These are phyloP conservation scores for Botrytis medusae DNA, from an alignment of 2,329 filamentous ascomycete genomes.

Conservation along the genomic window DNA sequence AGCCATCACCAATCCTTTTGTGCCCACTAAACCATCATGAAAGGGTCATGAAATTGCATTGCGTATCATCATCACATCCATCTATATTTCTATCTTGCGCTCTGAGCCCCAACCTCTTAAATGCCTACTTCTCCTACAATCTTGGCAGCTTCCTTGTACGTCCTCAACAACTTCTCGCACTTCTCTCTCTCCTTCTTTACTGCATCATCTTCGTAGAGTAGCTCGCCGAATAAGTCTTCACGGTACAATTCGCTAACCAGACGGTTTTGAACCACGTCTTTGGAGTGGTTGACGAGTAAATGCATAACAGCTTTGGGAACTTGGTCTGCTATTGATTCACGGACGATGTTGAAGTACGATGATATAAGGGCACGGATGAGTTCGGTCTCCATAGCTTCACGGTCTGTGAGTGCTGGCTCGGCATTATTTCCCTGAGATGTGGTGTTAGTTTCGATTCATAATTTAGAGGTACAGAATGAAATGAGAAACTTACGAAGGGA, in stretches of 20 bases:
- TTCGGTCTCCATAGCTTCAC: slow-evolving; percentile 96
- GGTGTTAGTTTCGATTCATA: slow-evolving; percentile 21
- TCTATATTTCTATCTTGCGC: neutral
- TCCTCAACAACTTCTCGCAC: slow-evolving; percentile 92
- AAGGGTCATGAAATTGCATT: slow-evolving; percentile 15
- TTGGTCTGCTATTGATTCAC: slow-evolving; percentile 97
- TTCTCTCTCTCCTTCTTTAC: slow-evolving; percentile 98
- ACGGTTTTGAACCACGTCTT: slow-evolving; percentile 95
- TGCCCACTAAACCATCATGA: slow-evolving; percentile 8
- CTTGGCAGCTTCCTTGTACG: slow-evolving; percentile 96
- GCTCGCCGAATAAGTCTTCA: slow-evolving; percentile 84
- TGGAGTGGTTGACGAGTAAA: slow-evolving; percentile 95
- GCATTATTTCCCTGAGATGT: slow-evolving; percentile 54
- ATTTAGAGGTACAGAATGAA: neutral
- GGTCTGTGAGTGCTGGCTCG: slow-evolving; percentile 88
- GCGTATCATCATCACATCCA: slow-evolving; percentile 3
- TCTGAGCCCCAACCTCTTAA: slow-evolving; percentile 24
- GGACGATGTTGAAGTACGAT: slow-evolving; percentile 98
- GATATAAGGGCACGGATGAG: slow-evolving; percentile 94
- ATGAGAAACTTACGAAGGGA: slow-evolving; percentile 47
- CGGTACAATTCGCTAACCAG: slow-evolving; percentile 95
- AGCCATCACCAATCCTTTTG: slow-evolving; percentile 9
- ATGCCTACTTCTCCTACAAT: slow-evolving; percentile 96
- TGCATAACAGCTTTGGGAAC: slow-evolving; percentile 99
- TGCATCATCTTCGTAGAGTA: slow-evolving; percentile 94